Evolutionary conservation across 176 grass and related monocot species (phyloP), one percentile per base, ranked within the genome.

Genomic region (Aegilops longissima): DNA sequence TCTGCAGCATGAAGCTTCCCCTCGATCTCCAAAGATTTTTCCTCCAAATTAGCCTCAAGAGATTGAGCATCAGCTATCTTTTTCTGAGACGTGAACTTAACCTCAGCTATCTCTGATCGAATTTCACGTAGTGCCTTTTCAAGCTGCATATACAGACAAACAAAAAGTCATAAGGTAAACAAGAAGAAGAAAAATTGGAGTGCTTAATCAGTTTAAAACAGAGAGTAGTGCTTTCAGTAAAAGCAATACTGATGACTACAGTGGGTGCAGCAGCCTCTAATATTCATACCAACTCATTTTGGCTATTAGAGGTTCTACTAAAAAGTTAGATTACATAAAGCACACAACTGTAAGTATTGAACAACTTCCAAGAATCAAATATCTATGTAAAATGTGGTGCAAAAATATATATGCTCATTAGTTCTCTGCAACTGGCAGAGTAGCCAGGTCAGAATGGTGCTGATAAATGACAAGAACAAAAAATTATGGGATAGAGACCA

Each of bases 1-100:
- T 98, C 94, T 62, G 94, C 94, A 70, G 92, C 93, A 92, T 96
- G 92, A 38, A 95, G 84, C 81, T 92, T 96, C 25, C 76, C 90
- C 81, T 96, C 97, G 16, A 96, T 91, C 80, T 94, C 97, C 90
- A 98, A 86, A 9, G 84, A 91, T 64, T 96, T 94, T 70, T 96
- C 97, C 80, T 98, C 97, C 70, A 98, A 80, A 31, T 64, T 90
- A 61, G 88, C 86, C 82, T 98, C 97, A 66, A 94, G 90, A 80
- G 94, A 91, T 27, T 91, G 92, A 61, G 87, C 92, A 45, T 98
- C 97, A 74, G 87, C 74, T 39, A 93, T 87, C 82, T 94, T 98
- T 86, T 92, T 96, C 80, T 93, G 92, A 6, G 94, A 90, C 5
- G 56, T 93, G 88, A 94, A 94, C 81, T 98, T 98, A 65, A 91